These are phyloP conservation scores for Waltergamsia citrina DNA, from an alignment of 2,329 filamentous ascomycete species.

Conservation along the genomic window DNA sequence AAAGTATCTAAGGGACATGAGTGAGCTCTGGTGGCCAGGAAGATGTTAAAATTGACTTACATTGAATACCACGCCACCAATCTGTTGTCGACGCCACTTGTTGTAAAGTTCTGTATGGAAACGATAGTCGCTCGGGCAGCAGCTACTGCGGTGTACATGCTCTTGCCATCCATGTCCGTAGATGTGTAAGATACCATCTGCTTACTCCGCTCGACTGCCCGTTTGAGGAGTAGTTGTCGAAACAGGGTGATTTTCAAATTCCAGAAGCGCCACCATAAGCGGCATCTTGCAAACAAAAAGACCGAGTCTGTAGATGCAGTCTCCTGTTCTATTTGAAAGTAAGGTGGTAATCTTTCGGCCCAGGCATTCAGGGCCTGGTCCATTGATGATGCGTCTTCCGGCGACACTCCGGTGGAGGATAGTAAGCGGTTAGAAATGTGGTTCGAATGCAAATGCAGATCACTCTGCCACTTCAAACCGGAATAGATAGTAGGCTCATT, in stretches of 20 bases:
- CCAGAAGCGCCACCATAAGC: slow-evolving; percentile 21
- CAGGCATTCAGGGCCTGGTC: slow-evolving; percentile 14
- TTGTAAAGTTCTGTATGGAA: slow-evolving; percentile 14
- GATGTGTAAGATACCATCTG: slow-evolving; percentile 3
- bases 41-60: slow-evolving; percentile 8
- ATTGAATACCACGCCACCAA: slow-evolving; percentile 21
- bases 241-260: slow-evolving; percentile 20
- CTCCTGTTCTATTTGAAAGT: slow-evolving; percentile 11
- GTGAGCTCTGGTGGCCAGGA: too few species aligned
- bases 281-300: slow-evolving; percentile 14
- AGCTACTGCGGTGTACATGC: slow-evolving; percentile 12
- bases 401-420: slow-evolving; percentile 12
- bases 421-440: slow-evolving; percentile 19
- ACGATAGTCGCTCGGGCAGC: slow-evolving; percentile 16
- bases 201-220: slow-evolving; percentile 11
- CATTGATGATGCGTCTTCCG: slow-evolving; percentile 14
- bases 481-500: slow-evolving; percentile 15
- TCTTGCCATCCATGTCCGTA: slow-evolving; percentile 11
- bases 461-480: slow-evolving; percentile 15
- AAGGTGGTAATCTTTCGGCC: slow-evolving; percentile 15
- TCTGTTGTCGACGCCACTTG: slow-evolving; percentile 8
- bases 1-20: slow-evolving; percentile 13
- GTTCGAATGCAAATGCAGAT: slow-evolving; percentile 19
- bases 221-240: slow-evolving; percentile 15
- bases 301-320: slow-evolving; percentile 8